These are phyloP conservation scores for Trichosporon sp. DNA, from an alignment of 1,284 basidiomycete species.

Conservation along the genomic window DNA sequence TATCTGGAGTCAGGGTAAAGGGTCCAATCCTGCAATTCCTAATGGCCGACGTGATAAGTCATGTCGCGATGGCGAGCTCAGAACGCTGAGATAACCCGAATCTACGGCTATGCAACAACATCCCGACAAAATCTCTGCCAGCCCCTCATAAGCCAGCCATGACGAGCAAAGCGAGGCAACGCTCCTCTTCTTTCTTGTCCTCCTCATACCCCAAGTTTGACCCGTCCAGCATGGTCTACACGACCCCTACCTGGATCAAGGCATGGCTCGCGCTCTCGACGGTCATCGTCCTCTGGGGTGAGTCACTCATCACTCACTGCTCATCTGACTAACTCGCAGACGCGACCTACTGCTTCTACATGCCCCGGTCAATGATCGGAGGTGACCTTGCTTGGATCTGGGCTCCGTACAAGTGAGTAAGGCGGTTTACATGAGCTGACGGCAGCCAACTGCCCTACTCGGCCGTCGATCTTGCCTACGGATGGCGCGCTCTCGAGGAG, in stretches of 20 bases:
- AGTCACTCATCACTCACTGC: constrained; percentile 26
- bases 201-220: background rate
- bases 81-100: constrained; percentile 5
- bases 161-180: background rate
- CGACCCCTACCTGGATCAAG: constrained; percentile 64
- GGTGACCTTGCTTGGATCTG: constrained; percentile 87
- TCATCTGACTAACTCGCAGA: constrained; percentile 54
- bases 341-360: constrained; percentile 70
- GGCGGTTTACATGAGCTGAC: constrained; percentile 17
- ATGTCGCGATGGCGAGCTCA: constrained; percentile 13
- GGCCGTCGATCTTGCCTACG: constrained; percentile 73
- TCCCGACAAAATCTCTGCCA: constrained; percentile 18
- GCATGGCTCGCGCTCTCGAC: constrained; percentile 69
- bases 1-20: constrained; percentile 10
- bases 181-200: constrained; percentile 12
- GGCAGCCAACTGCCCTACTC: constrained; percentile 39
- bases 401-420: constrained; percentile 67
- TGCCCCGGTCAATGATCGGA: constrained; percentile 69
- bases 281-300: constrained; percentile 58
- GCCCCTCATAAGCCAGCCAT: constrained; percentile 11
- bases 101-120: background rate
- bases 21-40: constrained; percentile 13
- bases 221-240: constrained; percentile 27
- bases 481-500: constrained; percentile 64
- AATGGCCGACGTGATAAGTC: constrained; percentile 15